phyloP scores from a whole-genome alignment of 257 asterid genomes.

The Handroanthus guayacan region DNA sequence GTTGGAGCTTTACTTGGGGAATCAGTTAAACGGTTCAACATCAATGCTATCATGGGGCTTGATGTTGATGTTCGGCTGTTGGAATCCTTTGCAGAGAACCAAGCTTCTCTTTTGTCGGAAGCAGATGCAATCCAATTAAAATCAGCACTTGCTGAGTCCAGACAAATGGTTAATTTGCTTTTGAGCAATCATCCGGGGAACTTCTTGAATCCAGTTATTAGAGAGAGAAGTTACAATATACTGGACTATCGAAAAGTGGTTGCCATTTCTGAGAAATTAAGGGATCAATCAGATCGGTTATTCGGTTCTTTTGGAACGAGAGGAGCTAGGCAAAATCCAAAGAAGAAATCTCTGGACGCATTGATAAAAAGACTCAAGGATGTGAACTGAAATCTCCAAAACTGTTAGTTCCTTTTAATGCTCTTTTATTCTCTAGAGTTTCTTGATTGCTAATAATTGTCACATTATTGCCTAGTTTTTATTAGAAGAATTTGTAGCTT shows the following conservation, averaged over 20 bases:
- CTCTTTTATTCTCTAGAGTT: slow-evolving; percentile 33
- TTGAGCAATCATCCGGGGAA: slow-evolving; percentile 93
- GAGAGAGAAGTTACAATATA: slow-evolving; percentile 88
- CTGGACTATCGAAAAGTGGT: slow-evolving; percentile 85
- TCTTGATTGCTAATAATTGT: slow-evolving; percentile 47
- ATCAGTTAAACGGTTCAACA: slow-evolving; percentile 75
- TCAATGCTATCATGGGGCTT: slow-evolving; percentile 80
- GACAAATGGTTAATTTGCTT: slow-evolving; percentile 91
- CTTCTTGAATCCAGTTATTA: slow-evolving; percentile 86
- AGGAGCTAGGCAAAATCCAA: slow-evolving; percentile 86
- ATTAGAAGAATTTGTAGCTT: slow-evolving; percentile 35
- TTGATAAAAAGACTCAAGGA: slow-evolving; percentile 93
- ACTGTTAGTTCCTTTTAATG: slow-evolving; percentile 42
- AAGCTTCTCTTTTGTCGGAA: slow-evolving; percentile 71
- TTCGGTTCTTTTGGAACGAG: slow-evolving; percentile 91
- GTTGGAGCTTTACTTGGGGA: slow-evolving; percentile 81
- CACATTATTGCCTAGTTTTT: slow-evolving; percentile 39
- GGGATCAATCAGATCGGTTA: slow-evolving; percentile 86
- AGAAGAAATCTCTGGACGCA: slow-evolving; percentile 92
- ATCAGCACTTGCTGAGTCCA: slow-evolving; percentile 78
- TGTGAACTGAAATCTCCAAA: slow-evolving; percentile 54
- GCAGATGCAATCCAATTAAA: slow-evolving; percentile 70
- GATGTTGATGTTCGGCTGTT: slow-evolving; percentile 76
- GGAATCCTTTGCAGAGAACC: slow-evolving; percentile 96
- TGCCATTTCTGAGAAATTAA: slow-evolving; percentile 83